These are phyloP conservation scores for Corylus americana DNA, from an alignment of 306 rosid genomes.

Conservation along the genomic window DNA sequence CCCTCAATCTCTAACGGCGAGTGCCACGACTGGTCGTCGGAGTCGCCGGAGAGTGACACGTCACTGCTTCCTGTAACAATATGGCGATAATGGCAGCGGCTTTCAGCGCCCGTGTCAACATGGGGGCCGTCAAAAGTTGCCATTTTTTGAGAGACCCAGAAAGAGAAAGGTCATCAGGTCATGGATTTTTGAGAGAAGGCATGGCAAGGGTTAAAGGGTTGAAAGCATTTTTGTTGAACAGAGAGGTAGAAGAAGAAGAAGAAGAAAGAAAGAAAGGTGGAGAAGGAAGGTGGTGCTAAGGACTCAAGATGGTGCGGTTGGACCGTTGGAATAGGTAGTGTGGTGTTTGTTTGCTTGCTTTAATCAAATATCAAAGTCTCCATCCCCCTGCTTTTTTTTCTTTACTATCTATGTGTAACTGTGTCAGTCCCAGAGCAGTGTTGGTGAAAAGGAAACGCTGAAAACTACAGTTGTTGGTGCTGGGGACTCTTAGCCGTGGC, in stretches of 20 bases:
- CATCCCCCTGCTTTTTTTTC: neutral
- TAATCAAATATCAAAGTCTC: slow-evolving; percentile 15
- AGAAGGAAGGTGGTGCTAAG: neutral
- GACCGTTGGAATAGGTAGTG: slow-evolving; percentile 6
- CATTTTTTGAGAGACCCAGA: slow-evolving; percentile 19
- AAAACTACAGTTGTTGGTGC: neutral
- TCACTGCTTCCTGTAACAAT: slow-evolving; percentile 17
- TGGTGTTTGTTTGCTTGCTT: slow-evolving; percentile 4
- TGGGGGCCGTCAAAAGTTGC: slow-evolving; percentile 19
- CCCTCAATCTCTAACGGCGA: slow-evolving; percentile 54
- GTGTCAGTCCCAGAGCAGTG: slow-evolving; percentile 11
- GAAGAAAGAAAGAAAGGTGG: neutral
- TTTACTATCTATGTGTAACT: slow-evolving; percentile 10
- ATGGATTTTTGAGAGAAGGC: neutral
- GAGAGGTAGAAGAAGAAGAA: neutral
- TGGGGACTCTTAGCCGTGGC: neutral
- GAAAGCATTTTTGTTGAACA: neutral
- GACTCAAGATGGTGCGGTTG: slow-evolving; percentile 8
- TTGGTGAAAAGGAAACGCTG: slow-evolving; percentile 14
- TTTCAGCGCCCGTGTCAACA: neutral
- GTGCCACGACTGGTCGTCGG: slow-evolving; percentile 24
- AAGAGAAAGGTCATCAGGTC: slow-evolving; percentile 13
- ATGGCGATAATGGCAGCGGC: neutral
- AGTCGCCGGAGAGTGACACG: slow-evolving; percentile 15
- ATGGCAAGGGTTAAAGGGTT: neutral